Conservation (phyloP, 2,329 filamentous ascomycete species). For the Amylocarpus encephaloides region DNA sequence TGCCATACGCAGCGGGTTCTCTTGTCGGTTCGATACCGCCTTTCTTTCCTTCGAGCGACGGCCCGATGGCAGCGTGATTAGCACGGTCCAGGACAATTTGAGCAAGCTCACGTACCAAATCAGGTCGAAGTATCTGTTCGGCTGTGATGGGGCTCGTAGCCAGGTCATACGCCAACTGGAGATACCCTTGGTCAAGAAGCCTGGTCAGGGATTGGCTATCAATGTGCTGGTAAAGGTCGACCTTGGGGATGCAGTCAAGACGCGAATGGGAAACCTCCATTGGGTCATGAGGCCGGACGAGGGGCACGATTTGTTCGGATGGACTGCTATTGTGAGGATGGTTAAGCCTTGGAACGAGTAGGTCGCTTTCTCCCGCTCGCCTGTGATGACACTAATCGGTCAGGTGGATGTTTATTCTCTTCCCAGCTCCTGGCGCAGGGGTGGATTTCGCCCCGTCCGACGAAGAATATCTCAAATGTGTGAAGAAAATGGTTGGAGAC, state of each 20-base stretch:
- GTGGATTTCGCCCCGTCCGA: conserved; percentile 36
- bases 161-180: conserved; percentile 40
- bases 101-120: conserved; percentile 38
- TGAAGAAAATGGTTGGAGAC: conserved; percentile 49
- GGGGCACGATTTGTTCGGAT: conserved; percentile 46
- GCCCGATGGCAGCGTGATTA: conserved; percentile 20
- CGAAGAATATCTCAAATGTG: conserved; percentile 41
- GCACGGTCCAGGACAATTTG: conserved; percentile 35
- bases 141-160: conserved; percentile 48
- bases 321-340: conserved; percentile 48
- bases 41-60: conserved; percentile 32
- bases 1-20: conserved; percentile 37
- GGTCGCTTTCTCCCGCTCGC: not conserved
- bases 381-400: conserved; percentile 6
- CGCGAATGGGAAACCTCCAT: conserved; percentile 52
- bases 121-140: conserved; percentile 50
- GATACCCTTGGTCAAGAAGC: conserved; percentile 40
- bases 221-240: conserved; percentile 46
- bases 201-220: conserved; percentile 42
- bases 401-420: conserved; percentile 50
- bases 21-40: conserved; percentile 37
- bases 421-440: conserved; percentile 38
- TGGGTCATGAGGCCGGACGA: conserved; percentile 51
- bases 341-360: conserved; percentile 55
- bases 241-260: conserved; percentile 41